These are phyloP conservation scores for Picea glauca DNA, from an alignment of 75 land plant species.

Conservation along the genomic window DNA sequence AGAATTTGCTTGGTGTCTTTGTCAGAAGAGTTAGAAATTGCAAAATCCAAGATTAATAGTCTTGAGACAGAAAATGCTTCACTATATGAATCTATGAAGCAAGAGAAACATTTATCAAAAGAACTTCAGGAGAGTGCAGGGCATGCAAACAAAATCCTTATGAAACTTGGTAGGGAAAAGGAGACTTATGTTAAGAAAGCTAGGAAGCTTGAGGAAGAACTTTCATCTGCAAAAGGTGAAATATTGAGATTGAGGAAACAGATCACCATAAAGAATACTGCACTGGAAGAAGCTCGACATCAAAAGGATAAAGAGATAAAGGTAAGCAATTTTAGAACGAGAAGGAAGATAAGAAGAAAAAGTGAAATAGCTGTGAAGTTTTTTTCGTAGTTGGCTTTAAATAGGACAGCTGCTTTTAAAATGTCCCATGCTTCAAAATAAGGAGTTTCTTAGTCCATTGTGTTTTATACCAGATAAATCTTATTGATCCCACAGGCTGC, in stretches of 20 bases:
- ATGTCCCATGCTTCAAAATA: neutral
- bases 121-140: slow-evolving; percentile 53
- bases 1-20: slow-evolving; percentile 37
- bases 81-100: slow-evolving; percentile 33
- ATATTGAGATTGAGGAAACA: slow-evolving; percentile 48
- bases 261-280: slow-evolving; percentile 15
- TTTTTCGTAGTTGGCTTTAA: neutral
- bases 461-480: neutral
- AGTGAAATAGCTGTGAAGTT: neutral
- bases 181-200: slow-evolving; percentile 36
- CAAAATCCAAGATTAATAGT: slow-evolving; percentile 24
- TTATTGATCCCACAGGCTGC: neutral
- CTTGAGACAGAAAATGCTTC: slow-evolving; percentile 60
- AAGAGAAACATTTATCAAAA: slow-evolving; percentile 43
- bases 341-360: neutral
- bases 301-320: neutral
- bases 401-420: neutral
- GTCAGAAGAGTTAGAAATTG: slow-evolving; percentile 51
- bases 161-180: slow-evolving; percentile 57
- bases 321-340: neutral
- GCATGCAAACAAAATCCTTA: slow-evolving; percentile 53
- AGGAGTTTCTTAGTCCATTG: neutral
- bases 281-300: slow-evolving; percentile 16
- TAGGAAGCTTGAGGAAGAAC: slow-evolving; percentile 64
- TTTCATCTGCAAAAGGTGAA: slow-evolving; percentile 72